Evolutionary conservation across 2,329 filamentous ascomycete species (phyloP), one percentile per base, ranked within the genome.

Genomic region (Stagonosporopsis chrysanthemi): DNA sequence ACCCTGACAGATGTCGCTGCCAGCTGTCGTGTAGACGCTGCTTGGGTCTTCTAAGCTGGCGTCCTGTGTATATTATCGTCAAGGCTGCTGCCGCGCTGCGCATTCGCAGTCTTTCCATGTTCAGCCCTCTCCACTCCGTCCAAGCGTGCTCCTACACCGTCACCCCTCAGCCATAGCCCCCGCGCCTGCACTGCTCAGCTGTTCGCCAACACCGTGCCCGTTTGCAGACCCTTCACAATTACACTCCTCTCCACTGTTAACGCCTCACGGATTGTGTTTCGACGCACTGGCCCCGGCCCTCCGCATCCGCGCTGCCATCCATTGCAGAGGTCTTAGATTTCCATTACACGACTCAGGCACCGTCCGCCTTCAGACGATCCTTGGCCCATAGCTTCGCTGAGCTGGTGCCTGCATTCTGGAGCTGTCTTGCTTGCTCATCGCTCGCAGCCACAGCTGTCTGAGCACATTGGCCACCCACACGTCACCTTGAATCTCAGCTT

Each of bases 251-350:
- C 58, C 61, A 59, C 62, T 50, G 45, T 52, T 42, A 55, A 61
- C 70, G 63, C 68, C 68, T 66, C 66, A 59, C 68, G 64, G 62
- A 68, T 70, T 63, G 63, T 73, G 74, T 75, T 62, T 75, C 67
- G 69, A 66, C 62, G 73, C 74, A 68, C 65, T 73, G 73, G 69
- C 71, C 73, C 64, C 47, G 60, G 50, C 54, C 60, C 64, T 72
- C 69, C 64, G 62, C 68, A 67, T 68, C 67, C 70, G 69, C 71
- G 62, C 61, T 60, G 56, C 65, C 56, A 67, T 54, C 63, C 58
- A 68, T 69, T 69, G 65, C 69, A 64, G 59, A 67, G 52, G 67
- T 74, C 69, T 72, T 61, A 69, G 62, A 64, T 52, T 59, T 64
- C 62, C 65, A 56, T 62, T 52, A 58, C 56, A 62, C 63, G 50